Percentiles rank a stretch among this genome's conserved stretches.
These are phyloP conservation scores for Fusarium fracticaudum DNA, from an alignment of 2,329 filamentous ascomycete species.

Conservation along the genomic window DNA sequence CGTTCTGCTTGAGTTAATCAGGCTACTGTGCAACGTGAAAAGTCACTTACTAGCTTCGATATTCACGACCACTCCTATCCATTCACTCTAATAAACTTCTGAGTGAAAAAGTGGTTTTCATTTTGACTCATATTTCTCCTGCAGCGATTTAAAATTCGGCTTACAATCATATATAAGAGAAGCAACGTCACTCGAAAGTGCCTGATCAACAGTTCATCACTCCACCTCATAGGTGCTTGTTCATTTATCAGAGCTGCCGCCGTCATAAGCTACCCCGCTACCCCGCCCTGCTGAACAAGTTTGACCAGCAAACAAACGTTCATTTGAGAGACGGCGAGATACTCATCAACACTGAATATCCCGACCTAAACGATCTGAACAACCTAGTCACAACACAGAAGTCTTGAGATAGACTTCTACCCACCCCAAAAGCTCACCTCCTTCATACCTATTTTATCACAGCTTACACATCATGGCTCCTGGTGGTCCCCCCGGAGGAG, in stretches of 20 bases:
- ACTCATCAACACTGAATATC: conserved; percentile 1
- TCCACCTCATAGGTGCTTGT: background rate
- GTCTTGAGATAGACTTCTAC: background rate
- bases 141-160: background rate
- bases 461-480: conserved; percentile 55
- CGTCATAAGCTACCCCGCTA: conserved; percentile 50
- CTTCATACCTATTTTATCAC: background rate
- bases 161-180: background rate
- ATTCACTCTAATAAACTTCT: background rate
- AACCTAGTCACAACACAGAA: background rate
- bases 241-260: conserved; percentile 19
- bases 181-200: background rate
- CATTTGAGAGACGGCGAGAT: background rate
- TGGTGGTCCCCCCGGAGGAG: conserved; percentile 52
- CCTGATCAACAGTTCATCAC: conserved; percentile 16
- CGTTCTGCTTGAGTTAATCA: background rate
- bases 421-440: background rate
- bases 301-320: conserved; percentile 35
- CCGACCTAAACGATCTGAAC: background rate
- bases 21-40: background rate
- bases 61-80: background rate
- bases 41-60: background rate
- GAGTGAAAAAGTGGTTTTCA: background rate
- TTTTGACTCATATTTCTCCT: background rate
- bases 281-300: conserved; percentile 44